Base-by-base conservation (phyloP, 495 filamentous ascomycete species). In the Hyaloscypha variabilis region DNA sequence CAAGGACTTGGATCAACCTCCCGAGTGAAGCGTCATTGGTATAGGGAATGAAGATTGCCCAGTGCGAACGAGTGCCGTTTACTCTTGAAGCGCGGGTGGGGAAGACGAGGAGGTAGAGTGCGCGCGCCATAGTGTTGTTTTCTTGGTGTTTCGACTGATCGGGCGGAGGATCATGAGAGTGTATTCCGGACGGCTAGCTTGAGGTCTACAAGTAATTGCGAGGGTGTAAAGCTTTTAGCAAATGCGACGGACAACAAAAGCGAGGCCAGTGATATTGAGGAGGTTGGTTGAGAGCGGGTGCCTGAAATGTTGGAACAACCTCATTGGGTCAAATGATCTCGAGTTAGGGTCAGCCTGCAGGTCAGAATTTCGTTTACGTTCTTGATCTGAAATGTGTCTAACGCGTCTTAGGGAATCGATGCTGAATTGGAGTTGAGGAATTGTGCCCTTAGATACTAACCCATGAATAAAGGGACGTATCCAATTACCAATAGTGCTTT, bases 1-100 rank as follows among this genome's bases (percentile, higher is more conserved):
- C 62, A 28, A 64, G 30, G 53, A 64, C 62, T 30, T 64, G 62
- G 25, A 64, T 64, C 21, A 58, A 21, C 21, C 28, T 64, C 8
- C 62, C 62, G 49, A 46, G 30, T 29, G 49, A n/a, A n/a, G 46
- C 6, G 25, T 53, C 24, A 6, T 21, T 30, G 3, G 34, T 42
- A 25, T 30, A n/a, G 6, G 52, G 62, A 17, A 64, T 51, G 62
- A 64, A 58, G 3, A 64, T 19, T 1, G 52, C 62, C 62, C 62
- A 64, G 36, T 64, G 53, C 4, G 61, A 29, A 8, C 61, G 28
- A 10, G 61, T 63, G 28, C 61, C 61, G 30, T 63, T 63, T 42
- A 63, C 46, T 13, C 29, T 34, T 23, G 61, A 63, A 51, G 62
- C 62, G 23, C 54, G 52, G 14, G 62, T 50, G 2, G 53, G 62